Evolutionary conservation across 2,329 filamentous ascomycete genomes (phyloP), one percentile per base, ranked within the genome.

Genomic region (Xylaria sp.): DNA sequence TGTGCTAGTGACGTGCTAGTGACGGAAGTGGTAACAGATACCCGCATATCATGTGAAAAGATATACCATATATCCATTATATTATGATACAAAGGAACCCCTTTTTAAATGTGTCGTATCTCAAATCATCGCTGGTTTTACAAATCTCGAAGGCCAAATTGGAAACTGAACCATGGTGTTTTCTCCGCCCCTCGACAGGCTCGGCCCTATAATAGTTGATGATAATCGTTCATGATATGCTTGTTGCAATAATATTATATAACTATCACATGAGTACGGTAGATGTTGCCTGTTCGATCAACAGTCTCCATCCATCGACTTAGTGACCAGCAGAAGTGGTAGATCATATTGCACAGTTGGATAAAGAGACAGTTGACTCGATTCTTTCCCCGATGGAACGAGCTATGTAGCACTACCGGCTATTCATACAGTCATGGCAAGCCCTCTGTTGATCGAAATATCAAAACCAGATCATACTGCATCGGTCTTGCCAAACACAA

Each of bases 1-100:
- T 6, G 32, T 48, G 18, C 18, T 8, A 9, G n/a, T 16, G 18
- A 3, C 44, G 8, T 48, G 18, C 44, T 48, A 48, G 48, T 51
- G 12, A 51, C 48, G 29, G 23, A 51, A 51, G 48, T 23, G 12
- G 48, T 51, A 51, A 51, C 48, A 25, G 16, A 51, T 12, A 51
- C 48, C 25, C 23, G 48, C 48, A 51, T n/a, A 29, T 51, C 21
- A 50, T 27, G 47, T 50, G 10, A 29, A 53, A 53, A 53, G n/a
- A 29, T 18, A 10, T 35, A 32, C 25, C 5, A 29, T 29, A 16
- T 13, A n/a, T 53, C 6, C 16, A 29, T 18, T 2, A 8, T 27
- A 18, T 3, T 16, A 51, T 53, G n/a, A 53, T 25, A 27, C 50
- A 13, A 16, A 32, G 50, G 29, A 27, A 32, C 50, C 50, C 50